phyloP scores from a whole-genome alignment of 768 basidiomycete genomes.

The Lactifluus piperatus region DNA sequence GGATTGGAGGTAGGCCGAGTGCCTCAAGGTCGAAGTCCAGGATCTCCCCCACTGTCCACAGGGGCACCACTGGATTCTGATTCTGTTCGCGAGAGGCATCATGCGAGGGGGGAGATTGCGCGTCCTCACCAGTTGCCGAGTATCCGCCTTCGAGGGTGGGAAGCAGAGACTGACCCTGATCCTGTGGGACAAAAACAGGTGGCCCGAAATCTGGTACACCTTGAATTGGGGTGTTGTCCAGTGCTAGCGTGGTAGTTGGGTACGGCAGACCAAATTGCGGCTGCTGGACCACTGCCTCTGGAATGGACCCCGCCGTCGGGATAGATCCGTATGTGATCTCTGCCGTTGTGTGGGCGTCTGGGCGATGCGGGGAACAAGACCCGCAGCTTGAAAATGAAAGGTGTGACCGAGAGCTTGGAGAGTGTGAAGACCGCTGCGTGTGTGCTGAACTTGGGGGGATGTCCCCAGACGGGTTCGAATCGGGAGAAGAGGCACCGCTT shows the following conservation, averaged over 20 bases:
- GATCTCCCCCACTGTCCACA: neutral
- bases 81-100: neutral
- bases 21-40: conserved; percentile 7
- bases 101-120: neutral
- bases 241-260: neutral
- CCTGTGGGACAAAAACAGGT: neutral
- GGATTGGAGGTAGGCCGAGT: neutral
- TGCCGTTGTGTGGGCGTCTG: neutral
- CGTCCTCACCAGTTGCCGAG: neutral
- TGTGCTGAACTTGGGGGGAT: neutral
- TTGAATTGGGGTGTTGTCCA: neutral
- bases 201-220: neutral
- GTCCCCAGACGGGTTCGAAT: conserved; percentile 4
- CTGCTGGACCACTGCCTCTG: neutral
- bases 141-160: conserved; percentile 2
- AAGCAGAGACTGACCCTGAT: neutral
- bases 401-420: neutral
- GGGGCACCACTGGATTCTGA: neutral
- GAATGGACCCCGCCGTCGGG: neutral
- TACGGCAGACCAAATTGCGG: conserved; percentile 7
- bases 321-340: neutral
- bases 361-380: conserved; percentile 2
- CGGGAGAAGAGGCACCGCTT: conserved; percentile 7
- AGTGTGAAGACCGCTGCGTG: conserved; percentile 1
- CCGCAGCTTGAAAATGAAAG: conserved; percentile 2